phyloP scores from a whole-genome alignment of 371 early-diverging fungal genomes.

The Dipsacomyces acuminosporus region DNA sequence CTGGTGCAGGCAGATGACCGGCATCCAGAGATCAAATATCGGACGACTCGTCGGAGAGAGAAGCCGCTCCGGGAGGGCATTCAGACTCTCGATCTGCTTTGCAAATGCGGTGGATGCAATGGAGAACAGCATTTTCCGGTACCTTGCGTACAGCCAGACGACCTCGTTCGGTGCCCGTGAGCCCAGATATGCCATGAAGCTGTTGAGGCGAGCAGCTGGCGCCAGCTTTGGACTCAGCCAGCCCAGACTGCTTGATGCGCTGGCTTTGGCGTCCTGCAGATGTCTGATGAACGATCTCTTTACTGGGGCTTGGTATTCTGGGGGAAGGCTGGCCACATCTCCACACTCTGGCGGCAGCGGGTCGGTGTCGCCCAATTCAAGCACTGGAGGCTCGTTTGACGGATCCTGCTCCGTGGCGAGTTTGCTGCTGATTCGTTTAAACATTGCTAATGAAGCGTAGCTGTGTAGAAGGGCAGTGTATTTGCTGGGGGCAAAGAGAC shows the following conservation, averaged over 20 bases:
- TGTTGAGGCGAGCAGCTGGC: constrained; percentile 7
- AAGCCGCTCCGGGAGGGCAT: constrained; percentile 21
- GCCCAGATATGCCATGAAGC: constrained; percentile 2
- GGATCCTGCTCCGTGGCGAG: constrained; percentile 11
- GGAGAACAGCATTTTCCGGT: constrained; percentile 18
- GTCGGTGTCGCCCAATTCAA: constrained; percentile 12
- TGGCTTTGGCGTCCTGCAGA: constrained; percentile 6
- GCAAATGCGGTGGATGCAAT: constrained; percentile 19
- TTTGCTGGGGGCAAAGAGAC: neutral
- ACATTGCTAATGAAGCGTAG: constrained; percentile 7
- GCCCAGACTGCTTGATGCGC: constrained; percentile 2
- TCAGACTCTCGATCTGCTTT: constrained; percentile 13
- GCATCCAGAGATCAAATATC: constrained; percentile 19
- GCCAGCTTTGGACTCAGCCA: constrained; percentile 24
- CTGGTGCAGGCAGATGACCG: constrained; percentile 16
- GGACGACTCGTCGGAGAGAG: constrained; percentile 12
- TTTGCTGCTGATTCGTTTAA: constrained; percentile 4
- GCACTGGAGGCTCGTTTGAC: constrained; percentile 15
- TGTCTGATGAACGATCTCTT: constrained; percentile 9
- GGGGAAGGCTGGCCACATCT: constrained; percentile 16
- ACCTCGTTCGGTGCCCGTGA: constrained; percentile 21
- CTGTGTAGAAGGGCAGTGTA: too few relatives aligned
- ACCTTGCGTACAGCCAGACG: constrained; percentile 31
- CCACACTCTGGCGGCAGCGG: constrained; percentile 20
- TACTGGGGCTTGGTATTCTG: constrained; percentile 15